Evolutionary conservation across 2,329 filamentous ascomycete species (phyloP).

Genomic region (Xylariomycetidae sp.): DNA sequence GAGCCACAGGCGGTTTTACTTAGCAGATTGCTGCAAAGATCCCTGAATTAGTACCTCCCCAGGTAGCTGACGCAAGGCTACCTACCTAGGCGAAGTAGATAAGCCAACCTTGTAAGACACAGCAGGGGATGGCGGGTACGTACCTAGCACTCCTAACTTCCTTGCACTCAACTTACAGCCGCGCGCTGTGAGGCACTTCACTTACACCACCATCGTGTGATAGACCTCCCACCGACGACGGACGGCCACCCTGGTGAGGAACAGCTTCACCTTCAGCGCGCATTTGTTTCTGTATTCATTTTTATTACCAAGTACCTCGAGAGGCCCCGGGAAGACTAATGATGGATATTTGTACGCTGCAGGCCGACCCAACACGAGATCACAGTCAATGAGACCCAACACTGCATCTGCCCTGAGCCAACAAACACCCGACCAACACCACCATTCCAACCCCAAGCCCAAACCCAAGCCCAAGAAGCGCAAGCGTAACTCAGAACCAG

Average conservation of each 20-base stretch:
- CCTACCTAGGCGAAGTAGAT: too few relatives aligned
- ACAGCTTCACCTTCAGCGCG: slow-evolving; percentile 4
- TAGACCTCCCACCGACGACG: slow-evolving; percentile 8
- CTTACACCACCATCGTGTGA: neutral
- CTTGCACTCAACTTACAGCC: too few relatives aligned
- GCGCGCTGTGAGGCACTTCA: too few relatives aligned
- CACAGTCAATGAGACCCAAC: slow-evolving; percentile 20
- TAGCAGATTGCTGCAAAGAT: too few relatives aligned
- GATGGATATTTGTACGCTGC: slow-evolving; percentile 12
- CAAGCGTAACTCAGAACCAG: slow-evolving; percentile 4
- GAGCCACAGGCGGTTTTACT: too few relatives aligned
- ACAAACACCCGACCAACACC: slow-evolving; percentile 4
- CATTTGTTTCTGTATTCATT: neutral
- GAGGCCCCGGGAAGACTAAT: slow-evolving; percentile 12
- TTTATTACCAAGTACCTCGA: slow-evolving; percentile 1
- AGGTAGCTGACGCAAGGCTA: too few relatives aligned
- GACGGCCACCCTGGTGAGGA: slow-evolving; percentile 18
- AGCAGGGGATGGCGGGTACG: too few relatives aligned
- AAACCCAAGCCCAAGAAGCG: slow-evolving; percentile 8
- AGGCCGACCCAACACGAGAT: slow-evolving; percentile 14
- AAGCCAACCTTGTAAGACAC: too few relatives aligned
- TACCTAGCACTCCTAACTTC: too few relatives aligned
- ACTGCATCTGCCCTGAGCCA: slow-evolving; percentile 4
- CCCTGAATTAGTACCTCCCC: too few relatives aligned
- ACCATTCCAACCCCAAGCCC: slow-evolving; percentile 1